Evolutionary conservation across 2,329 filamentous ascomycete species (phyloP).

Genomic region (Alternaria sp.): DNA sequence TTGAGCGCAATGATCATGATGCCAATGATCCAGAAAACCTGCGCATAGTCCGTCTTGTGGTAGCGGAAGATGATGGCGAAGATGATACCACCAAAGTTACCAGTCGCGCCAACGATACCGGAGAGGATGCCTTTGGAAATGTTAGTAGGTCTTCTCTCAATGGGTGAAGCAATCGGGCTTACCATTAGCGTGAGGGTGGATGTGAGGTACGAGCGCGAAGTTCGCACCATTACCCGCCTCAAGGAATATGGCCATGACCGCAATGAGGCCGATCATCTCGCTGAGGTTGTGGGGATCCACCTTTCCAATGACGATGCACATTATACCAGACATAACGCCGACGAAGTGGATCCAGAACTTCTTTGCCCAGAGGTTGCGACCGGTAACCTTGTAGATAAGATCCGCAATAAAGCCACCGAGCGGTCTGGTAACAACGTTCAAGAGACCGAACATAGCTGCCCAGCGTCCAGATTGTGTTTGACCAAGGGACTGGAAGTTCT

Average conservation of each 20-base stretch:
- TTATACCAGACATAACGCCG: conserved; percentile 62
- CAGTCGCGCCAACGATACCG: conserved; percentile 77
- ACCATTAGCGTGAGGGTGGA: conserved; percentile 83
- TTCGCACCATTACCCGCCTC: conserved; percentile 87
- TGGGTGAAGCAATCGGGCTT: conserved; percentile 22
- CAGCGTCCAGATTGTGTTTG: conserved; percentile 65
- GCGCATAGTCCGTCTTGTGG: conserved; percentile 69
- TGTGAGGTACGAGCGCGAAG: conserved; percentile 85
- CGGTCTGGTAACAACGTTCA: conserved; percentile 73
- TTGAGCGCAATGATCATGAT: conserved; percentile 75
- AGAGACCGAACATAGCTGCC: conserved; percentile 77
- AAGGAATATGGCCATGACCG: conserved; percentile 79
- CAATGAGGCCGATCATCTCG: conserved; percentile 78
- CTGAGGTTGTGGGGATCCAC: conserved; percentile 66
- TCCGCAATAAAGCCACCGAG: conserved; percentile 68
- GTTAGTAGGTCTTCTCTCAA: conserved; percentile 16
- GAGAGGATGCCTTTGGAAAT: conserved; percentile 63
- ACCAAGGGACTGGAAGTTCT: conserved; percentile 61
- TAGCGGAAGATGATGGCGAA: conserved; percentile 87
- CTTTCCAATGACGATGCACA: conserved; percentile 69
- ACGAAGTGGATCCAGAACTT: conserved; percentile 67
- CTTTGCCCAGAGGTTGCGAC: conserved; percentile 65
- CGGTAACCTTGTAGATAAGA: conserved; percentile 58
- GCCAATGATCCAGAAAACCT: conserved; percentile 82
- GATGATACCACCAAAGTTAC: conserved; percentile 84